These are phyloP conservation scores for Diaporthe helianthi DNA, from an alignment of 2,329 filamentous ascomycete species.

Conservation along the genomic window DNA sequence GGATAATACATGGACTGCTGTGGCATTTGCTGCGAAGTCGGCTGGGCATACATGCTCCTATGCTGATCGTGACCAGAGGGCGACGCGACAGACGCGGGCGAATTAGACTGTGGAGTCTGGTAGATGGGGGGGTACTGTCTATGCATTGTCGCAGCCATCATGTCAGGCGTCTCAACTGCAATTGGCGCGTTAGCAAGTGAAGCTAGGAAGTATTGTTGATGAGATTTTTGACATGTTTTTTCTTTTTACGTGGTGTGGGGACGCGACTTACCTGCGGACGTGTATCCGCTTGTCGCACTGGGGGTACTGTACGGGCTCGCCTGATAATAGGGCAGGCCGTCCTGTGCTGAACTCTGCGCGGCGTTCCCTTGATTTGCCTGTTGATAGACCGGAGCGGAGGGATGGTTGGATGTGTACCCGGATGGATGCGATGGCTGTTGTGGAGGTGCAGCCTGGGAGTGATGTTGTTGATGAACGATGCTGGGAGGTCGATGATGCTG, in stretches of 20 bases:
- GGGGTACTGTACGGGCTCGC: constrained; percentile 84
- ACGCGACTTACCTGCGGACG: constrained; percentile 76
- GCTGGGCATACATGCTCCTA: constrained; percentile 83
- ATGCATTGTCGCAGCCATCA: constrained; percentile 76
- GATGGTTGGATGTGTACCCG: constrained; percentile 71
- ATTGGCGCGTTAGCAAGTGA: background rate
- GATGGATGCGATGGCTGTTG: constrained; percentile 66
- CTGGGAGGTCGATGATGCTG: constrained; percentile 76
- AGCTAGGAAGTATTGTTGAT: background rate
- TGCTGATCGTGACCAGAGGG: constrained; percentile 89
- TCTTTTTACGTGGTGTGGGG: background rate
- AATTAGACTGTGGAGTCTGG: constrained; percentile 94
- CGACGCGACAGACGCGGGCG: constrained; percentile 90
- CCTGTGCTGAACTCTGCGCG: constrained; percentile 65
- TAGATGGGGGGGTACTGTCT: constrained; percentile 91
- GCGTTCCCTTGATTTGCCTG: constrained; percentile 67
- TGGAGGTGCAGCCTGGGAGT: constrained; percentile 68
- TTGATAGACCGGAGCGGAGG: constrained; percentile 72
- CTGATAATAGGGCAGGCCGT: constrained; percentile 79
- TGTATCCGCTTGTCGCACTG: constrained; percentile 82
- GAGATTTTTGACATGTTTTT: constrained; percentile 11
- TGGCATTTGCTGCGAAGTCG: constrained; percentile 74
- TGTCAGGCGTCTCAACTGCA: constrained; percentile 63
- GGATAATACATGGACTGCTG: constrained; percentile 82
- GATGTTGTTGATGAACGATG: constrained; percentile 77